Evolutionary conservation across 1,284 basidiomycete species (phyloP).

Genomic region (Puccinia coronata): DNA sequence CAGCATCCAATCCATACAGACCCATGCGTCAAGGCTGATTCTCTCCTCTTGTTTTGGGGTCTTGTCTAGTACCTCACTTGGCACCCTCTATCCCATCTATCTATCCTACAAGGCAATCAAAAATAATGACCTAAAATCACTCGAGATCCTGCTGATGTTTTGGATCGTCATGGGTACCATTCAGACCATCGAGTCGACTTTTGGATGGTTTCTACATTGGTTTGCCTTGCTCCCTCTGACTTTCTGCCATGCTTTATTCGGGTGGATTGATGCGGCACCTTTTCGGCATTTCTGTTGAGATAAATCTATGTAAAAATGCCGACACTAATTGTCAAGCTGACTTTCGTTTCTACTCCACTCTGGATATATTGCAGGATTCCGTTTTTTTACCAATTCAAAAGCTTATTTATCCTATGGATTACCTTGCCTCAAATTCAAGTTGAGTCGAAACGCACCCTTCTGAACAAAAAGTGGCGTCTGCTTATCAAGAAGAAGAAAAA

Average conservation of each 20-base stretch:
- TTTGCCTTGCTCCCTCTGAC: neutral
- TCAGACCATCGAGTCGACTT: constrained; percentile 33
- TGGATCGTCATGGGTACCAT: constrained; percentile 49
- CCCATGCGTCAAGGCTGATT: neutral
- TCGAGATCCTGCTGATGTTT: constrained; percentile 48
- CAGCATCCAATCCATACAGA: neutral
- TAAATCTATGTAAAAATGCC: too few species aligned
- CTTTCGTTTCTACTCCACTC: neutral
- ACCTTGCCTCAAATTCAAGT: constrained; percentile 49
- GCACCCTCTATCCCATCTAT: constrained; percentile 49
- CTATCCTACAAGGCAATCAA: constrained; percentile 50
- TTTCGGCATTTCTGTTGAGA: too few species aligned
- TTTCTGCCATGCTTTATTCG: too few species aligned
- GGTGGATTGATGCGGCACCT: too few species aligned
- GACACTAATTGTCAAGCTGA: neutral
- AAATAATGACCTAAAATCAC: constrained; percentile 45
- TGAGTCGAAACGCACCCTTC: neutral
- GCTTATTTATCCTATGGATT: constrained; percentile 44
- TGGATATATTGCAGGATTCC: constrained; percentile 27
- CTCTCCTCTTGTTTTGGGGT: neutral
- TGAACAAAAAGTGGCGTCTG: neutral
- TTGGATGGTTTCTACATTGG: constrained; percentile 49
- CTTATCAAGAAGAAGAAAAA: too few species aligned
- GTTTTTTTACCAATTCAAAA: constrained; percentile 45
- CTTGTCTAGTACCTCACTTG: constrained; percentile 27